Evolutionary conservation across 1,284 basidiomycete genomes (phyloP), one percentile per base, ranked within the genome.

Genomic region (Earliella scabrosa): DNA sequence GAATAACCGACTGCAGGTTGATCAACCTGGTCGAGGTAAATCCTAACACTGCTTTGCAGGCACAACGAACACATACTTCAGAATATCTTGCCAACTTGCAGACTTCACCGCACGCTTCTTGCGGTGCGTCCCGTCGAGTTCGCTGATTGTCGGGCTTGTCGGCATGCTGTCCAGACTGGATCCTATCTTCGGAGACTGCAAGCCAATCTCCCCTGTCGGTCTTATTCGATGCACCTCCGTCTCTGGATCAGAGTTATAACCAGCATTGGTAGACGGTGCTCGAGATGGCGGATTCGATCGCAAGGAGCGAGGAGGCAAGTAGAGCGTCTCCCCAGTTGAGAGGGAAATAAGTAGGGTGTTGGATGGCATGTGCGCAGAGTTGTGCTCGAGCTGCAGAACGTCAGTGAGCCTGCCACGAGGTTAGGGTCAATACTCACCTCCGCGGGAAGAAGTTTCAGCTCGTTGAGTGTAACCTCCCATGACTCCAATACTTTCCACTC

Each of bases 201-300:
- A 21, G 8, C 60, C 51, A 4, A 54, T 24, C 23, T 68, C 66
- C n/a, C 62, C 60, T 1, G 58, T 38, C 14, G 50, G 61, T 24
- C 54, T 57, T 10, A 47, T 47, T 31, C 59, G 78, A 39, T 75
- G 70, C 13, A 75, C 65, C 31, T 78, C 79, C 23, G 72, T 74
- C 73, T 90, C 90, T 43, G 85, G 85, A 65, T 90, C 90, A 4
- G 88, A 92, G 44, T 78, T 82, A 69, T 87, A 91, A 21, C 83
- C 90, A 57, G 74, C 73, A 52, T 64, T 66, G 38, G 75, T 76
- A 11, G 82, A 80, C 18, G 80, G 79, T 18, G 82, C 78, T 40
- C 79, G 77, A 23, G 81, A 77, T 38, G 77, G 75, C 44, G 73
- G 69, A 18, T 59, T 61, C n/a, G 67, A 61, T 41, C 50, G 63